Evolutionary conservation across 805 yeast species (phyloP).

Genomic region (Wickerhamomyces pijperi): DNA sequence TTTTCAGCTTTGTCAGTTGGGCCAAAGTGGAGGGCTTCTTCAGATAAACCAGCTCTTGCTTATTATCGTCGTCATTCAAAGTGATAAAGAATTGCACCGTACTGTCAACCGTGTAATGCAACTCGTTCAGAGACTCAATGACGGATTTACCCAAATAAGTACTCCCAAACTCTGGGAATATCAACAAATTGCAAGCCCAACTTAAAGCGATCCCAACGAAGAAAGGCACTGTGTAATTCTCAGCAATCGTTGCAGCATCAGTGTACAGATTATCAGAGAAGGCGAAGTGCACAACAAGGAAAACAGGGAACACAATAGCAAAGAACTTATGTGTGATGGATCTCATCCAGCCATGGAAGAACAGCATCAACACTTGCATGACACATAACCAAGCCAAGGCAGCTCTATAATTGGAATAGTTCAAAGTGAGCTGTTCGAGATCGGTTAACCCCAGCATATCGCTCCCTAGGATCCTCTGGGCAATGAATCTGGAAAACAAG

Average conservation of each 20-base stretch:
- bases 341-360: constrained; percentile 39
- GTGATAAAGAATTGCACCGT: constrained; percentile 29
- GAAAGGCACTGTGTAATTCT: constrained; percentile 31
- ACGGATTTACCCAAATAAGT: constrained; percentile 34
- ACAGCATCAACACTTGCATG: constrained; percentile 33
- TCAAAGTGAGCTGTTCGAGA: constrained; percentile 16
- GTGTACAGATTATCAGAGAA: constrained; percentile 26
- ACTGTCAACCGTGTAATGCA: constrained; percentile 27
- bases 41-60: constrained; percentile 7
- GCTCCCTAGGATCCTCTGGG: constrained; percentile 24
- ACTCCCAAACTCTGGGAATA: constrained; percentile 44
- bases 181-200: constrained; percentile 27
- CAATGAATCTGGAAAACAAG: constrained; percentile 29
- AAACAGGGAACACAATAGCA: constrained; percentile 35
- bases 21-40: constrained; percentile 20
- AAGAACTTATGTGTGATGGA: constrained; percentile 34
- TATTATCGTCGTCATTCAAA: constrained; percentile 5
- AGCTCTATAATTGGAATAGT: constrained; percentile 24
- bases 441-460: constrained; percentile 20
- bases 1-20: constrained; percentile 23
- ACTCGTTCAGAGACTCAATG: constrained; percentile 26
- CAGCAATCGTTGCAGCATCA: constrained; percentile 22
- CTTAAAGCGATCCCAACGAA: constrained; percentile 34
- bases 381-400: constrained; percentile 33
- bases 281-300: constrained; percentile 38